Conservation (phyloP, 306 rosid species). For the Bauhinia variegata region DNA sequence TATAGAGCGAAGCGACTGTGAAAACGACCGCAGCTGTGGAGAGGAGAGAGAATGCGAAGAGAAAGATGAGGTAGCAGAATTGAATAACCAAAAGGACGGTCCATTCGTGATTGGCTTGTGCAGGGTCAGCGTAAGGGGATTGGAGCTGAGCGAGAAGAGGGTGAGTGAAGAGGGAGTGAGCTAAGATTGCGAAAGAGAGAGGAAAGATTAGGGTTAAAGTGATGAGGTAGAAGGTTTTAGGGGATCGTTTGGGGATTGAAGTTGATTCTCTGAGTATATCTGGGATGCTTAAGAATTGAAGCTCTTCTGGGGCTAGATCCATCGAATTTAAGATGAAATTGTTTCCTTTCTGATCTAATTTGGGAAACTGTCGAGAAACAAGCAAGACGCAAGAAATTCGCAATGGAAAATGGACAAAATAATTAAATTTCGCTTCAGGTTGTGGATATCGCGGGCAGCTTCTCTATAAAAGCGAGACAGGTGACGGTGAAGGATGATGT, state of each 20-base stretch:
- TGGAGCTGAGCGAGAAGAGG: conserved; percentile 72
- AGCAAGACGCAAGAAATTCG: too few relatives aligned
- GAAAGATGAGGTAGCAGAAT: conserved; percentile 84
- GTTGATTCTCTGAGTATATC: conserved; percentile 73
- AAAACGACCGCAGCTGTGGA: conserved; percentile 95
- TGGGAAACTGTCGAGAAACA: too few relatives aligned
- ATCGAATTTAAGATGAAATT: neutral
- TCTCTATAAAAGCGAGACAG: neutral
- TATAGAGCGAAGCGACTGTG: conserved; percentile 93
- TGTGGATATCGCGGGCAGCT: conserved; percentile 1
- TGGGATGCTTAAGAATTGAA: conserved; percentile 61
- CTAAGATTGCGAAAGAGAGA: conserved; percentile 85
- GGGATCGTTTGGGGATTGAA: conserved; percentile 78
- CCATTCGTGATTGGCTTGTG: conserved; percentile 70
- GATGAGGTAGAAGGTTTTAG: conserved; percentile 81
- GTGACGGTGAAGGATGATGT: too few relatives aligned
- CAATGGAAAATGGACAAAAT: neutral
- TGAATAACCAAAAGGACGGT: conserved; percentile 73
- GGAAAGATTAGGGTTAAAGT: conserved; percentile 82
- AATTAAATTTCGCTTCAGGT: conserved; percentile 6
- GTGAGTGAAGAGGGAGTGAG: conserved; percentile 93
- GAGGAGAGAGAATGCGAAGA: conserved; percentile 89
- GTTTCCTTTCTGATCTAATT: neutral
- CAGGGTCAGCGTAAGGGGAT: conserved; percentile 58
- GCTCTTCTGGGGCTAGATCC: conserved; percentile 94